Conservation (phyloP, 495 filamentous ascomycete species). For the Aspergillus hancockii region DNA sequence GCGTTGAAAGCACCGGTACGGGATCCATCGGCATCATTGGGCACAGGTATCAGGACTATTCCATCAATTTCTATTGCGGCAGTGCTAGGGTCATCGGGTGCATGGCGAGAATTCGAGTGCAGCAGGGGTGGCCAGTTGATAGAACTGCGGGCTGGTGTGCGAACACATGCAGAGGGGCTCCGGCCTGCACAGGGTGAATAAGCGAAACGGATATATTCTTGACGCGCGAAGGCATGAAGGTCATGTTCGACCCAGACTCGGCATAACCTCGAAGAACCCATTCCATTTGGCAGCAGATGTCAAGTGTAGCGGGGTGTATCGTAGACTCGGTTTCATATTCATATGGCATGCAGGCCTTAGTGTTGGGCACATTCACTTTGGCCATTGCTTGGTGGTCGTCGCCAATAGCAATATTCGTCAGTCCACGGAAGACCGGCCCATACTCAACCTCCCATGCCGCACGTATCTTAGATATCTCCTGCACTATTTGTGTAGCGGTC, state of each 20-base stretch:
- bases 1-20: slow-evolving; percentile 16
- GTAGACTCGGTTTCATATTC: slow-evolving; percentile 43
- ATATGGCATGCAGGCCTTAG: slow-evolving; percentile 48
- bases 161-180: slow-evolving; percentile 25
- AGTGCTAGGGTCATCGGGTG: slow-evolving; percentile 14
- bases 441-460: slow-evolving; percentile 35
- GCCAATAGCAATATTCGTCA: slow-evolving; percentile 29
- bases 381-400: slow-evolving; percentile 25
- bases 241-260: slow-evolving; percentile 17
- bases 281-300: slow-evolving; percentile 43
- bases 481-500: neutral
- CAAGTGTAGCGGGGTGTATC: slow-evolving; percentile 47
- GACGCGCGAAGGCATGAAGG: slow-evolving; percentile 25
- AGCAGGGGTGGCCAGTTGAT: slow-evolving; percentile 33
- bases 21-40: slow-evolving; percentile 19
- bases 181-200: slow-evolving; percentile 17
- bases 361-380: slow-evolving; percentile 43
- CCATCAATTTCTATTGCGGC: slow-evolving; percentile 23
- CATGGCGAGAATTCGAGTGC: slow-evolving; percentile 29
- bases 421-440: slow-evolving; percentile 35
- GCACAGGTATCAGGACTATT: slow-evolving; percentile 23
- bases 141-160: slow-evolving; percentile 27
- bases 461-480: slow-evolving; percentile 12
- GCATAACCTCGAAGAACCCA: slow-evolving; percentile 29
- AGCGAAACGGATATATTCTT: slow-evolving; percentile 21